A percentile compares a stretch with the other conserved stretches of the same genome.
Evolutionary conservation across 2,329 filamentous ascomycete genomes (phyloP).

Genomic region (Fusarium torulosum): DNA sequence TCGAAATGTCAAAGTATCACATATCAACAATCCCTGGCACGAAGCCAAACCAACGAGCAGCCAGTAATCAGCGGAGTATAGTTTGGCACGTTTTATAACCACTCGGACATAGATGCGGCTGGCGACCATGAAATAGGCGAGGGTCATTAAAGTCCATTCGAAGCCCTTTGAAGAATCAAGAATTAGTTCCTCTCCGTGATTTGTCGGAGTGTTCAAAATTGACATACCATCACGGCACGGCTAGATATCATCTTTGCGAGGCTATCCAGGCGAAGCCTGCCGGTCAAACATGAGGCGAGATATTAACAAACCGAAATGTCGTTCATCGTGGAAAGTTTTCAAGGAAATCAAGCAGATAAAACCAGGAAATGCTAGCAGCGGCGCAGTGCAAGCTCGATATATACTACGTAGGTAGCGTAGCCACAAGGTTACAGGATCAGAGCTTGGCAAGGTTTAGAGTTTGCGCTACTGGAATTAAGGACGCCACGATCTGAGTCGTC

Average conservation of each 20-base stretch:
- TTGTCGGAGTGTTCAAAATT: background rate
- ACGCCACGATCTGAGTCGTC: background rate
- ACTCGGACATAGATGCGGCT: slow-evolving; percentile 11
- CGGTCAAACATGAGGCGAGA: background rate
- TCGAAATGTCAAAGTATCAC: slow-evolving; percentile 7
- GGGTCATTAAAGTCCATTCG: slow-evolving; percentile 6
- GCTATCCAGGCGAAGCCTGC: background rate
- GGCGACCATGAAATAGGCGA: slow-evolving; percentile 9
- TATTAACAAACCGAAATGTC: background rate
- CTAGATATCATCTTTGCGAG: slow-evolving; percentile 11
- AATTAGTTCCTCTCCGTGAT: background rate
- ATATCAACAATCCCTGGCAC: slow-evolving; percentile 3
- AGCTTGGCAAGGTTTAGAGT: background rate
- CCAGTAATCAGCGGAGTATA: slow-evolving; percentile 3
- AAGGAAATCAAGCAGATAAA: too few species aligned
- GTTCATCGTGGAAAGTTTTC: background rate
- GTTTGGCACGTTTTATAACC: background rate
- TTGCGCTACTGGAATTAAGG: background rate
- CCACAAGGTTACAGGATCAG: too few species aligned
- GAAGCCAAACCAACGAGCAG: background rate
- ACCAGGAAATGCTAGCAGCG: too few species aligned
- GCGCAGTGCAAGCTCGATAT: background rate
- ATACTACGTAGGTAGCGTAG: background rate
- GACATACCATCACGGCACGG: slow-evolving; percentile 7
- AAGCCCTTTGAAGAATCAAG: background rate